phyloP scores from a whole-genome alignment of 2,329 filamentous ascomycete genomes.

The Mollisia scopiformis region DNA sequence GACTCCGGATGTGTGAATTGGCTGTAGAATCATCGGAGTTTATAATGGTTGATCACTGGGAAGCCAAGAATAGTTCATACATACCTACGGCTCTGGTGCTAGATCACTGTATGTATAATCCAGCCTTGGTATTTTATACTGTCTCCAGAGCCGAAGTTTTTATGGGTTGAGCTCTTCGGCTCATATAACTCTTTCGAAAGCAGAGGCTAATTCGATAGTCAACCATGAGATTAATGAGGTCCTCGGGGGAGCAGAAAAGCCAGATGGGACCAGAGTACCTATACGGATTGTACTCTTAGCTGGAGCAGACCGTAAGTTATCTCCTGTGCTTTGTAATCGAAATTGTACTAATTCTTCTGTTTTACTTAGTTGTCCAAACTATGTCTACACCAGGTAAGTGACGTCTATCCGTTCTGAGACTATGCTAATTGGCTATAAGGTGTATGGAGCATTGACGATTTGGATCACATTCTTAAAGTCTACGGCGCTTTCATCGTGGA shows the following conservation, averaged over 20 bases:
- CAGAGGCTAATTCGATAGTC: slow-evolving; percentile 40
- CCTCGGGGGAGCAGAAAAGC: slow-evolving; percentile 71
- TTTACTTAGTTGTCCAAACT: slow-evolving; percentile 64
- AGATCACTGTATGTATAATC: slow-evolving; percentile 63
- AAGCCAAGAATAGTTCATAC: slow-evolving; percentile 83
- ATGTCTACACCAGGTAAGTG: slow-evolving; percentile 56
- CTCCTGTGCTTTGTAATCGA: slow-evolving; percentile 57
- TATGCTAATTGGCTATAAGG: slow-evolving; percentile 47
- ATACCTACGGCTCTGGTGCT: slow-evolving; percentile 87
- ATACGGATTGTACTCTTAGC: slow-evolving; percentile 78
- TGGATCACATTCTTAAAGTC: slow-evolving; percentile 83
- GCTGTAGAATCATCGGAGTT: slow-evolving; percentile 77
- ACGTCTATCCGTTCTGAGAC: neutral
- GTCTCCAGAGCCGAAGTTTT: no score
- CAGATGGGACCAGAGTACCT: slow-evolving; percentile 66
- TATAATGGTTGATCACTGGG: slow-evolving; percentile 85
- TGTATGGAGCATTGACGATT: slow-evolving; percentile 82
- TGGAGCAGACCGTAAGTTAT: slow-evolving; percentile 72
- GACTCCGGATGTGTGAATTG: slow-evolving; percentile 76
- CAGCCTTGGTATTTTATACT: no score
- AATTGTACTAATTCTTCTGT: neutral
- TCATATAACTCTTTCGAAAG: no score
- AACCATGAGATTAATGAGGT: slow-evolving; percentile 86
- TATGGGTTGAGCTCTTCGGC: no score
- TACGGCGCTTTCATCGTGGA: slow-evolving; percentile 89